These are phyloP conservation scores for Chaetomiaceae sp. DNA, from an alignment of 2,329 filamentous ascomycete species.

Conservation along the genomic window DNA sequence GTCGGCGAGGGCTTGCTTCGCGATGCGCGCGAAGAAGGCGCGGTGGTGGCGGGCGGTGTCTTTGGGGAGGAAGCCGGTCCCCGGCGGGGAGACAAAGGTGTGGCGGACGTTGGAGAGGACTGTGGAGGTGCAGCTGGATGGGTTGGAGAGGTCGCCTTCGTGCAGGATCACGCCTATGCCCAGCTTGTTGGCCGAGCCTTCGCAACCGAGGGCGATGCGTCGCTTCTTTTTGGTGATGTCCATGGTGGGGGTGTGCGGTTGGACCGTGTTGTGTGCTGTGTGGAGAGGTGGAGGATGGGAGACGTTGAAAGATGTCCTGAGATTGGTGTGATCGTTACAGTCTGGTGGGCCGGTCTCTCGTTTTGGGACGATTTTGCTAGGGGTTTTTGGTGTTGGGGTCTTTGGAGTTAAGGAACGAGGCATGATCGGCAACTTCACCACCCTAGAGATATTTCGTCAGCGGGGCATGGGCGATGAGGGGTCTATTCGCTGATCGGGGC, in stretches of 20 bases:
- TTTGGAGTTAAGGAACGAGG: background rate
- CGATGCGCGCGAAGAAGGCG: slow-evolving; percentile 74
- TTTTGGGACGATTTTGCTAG: background rate
- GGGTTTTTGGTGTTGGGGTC: background rate
- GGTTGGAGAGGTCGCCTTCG: slow-evolving; percentile 41
- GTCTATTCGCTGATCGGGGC: background rate
- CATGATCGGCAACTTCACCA: no score
- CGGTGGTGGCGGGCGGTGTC: slow-evolving; percentile 94
- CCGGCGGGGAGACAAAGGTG: slow-evolving; percentile 87
- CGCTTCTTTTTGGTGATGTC: slow-evolving; percentile 35
- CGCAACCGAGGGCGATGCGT: slow-evolving; percentile 58
- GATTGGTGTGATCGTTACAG: background rate
- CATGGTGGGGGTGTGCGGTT: slow-evolving; percentile 24
- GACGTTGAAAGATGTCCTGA: background rate
- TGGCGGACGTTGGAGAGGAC: slow-evolving; percentile 93
- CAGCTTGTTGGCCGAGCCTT: slow-evolving; percentile 97
- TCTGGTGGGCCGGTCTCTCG: background rate
- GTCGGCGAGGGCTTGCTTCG: slow-evolving; percentile 70
- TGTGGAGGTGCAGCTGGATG: slow-evolving; percentile 44
- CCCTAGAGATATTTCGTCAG: slow-evolving; percentile 14
- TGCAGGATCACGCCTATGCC: slow-evolving; percentile 90
- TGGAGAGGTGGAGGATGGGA: background rate
- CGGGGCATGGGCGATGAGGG: slow-evolving; percentile 15
- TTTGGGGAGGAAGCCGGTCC: slow-evolving; percentile 92
- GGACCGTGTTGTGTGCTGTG: slow-evolving; percentile 1